These are phyloP conservation scores for Periconia sp. DNA, from an alignment of 2,329 filamentous ascomycete genomes.

Conservation along the genomic window DNA sequence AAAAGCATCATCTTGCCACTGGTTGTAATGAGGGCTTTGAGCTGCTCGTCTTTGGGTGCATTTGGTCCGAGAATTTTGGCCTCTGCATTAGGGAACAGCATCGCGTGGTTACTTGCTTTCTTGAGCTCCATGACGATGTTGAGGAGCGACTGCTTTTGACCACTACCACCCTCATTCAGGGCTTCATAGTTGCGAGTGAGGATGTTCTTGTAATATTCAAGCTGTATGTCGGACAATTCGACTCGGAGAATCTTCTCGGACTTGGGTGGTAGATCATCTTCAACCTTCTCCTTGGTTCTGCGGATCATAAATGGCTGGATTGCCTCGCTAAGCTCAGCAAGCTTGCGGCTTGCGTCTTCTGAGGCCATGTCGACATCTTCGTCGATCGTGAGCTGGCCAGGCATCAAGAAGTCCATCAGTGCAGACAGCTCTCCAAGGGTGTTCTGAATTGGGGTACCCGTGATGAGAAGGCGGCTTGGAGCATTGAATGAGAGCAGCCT, in stretches of 20 bases:
- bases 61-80: slow-evolving; percentile 83
- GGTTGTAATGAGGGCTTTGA: slow-evolving; percentile 91
- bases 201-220: slow-evolving; percentile 99
- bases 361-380: slow-evolving; percentile 85
- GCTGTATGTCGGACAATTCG: slow-evolving; percentile 90
- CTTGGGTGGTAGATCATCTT: slow-evolving; percentile 93
- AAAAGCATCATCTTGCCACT: slow-evolving; percentile 99
- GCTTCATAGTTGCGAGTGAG: slow-evolving; percentile 94
- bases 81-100: slow-evolving; percentile 95
- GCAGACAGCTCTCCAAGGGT: slow-evolving; percentile 91
- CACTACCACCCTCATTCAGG: slow-evolving; percentile 83
- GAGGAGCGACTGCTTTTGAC: slow-evolving; percentile 90
- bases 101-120: slow-evolving; percentile 97
- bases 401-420: slow-evolving; percentile 93
- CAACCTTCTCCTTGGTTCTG: slow-evolving; percentile 95
- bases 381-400: slow-evolving; percentile 82
- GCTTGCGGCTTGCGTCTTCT: slow-evolving; percentile 80
- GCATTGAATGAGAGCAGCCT: slow-evolving; percentile 84
- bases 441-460: slow-evolving; percentile 96
- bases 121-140: slow-evolving; percentile 99
- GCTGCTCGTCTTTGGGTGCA: slow-evolving; percentile 80
- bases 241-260: slow-evolving; percentile 99
- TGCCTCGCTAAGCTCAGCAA: slow-evolving; percentile 79
- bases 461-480: slow-evolving; percentile 88
- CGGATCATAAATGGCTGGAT: slow-evolving; percentile 95